Evolutionary conservation across 495 filamentous ascomycete species (phyloP), one percentile per base, ranked within the genome.

Genomic region (Penicillium pulvis): DNA sequence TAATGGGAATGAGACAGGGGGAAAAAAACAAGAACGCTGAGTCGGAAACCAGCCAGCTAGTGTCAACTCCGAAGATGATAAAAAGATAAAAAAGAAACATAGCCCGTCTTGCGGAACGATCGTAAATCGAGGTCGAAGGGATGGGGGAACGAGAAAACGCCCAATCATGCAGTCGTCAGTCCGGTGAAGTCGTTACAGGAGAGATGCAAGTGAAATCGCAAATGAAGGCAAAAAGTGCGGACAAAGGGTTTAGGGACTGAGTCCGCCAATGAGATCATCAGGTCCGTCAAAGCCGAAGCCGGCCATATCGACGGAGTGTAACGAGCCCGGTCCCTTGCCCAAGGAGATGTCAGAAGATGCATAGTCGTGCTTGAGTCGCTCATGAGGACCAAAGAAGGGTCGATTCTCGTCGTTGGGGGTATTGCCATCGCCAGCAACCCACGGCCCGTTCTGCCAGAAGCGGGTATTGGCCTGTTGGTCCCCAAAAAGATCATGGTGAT

Each of bases 231-330:
- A 60, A 62, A 55, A 43, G 42, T 54, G 46, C 20, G 47, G 43
- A 46, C 35, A 46, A 24, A 35, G n/a, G 43, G 31, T 44, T 72
- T 68, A 80, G 14, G 77, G 77, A 56, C 77, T 80, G 24, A 80
- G 62, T 30, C 62, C 75, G 47, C 56, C 64, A 48, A 66, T 57
- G 30, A 79, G 61, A 61, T 80, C 77, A 51, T 79, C 75, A 4
- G 70, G 67, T 10, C 50, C 60, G 59, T 80, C 77, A 36, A 76
- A 69, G 9, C 77, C 77, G 55, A 80, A 80, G 23, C 73, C 77
- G 51, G 77, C 77, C 75, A 80, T 80, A 31, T 80, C 77, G 52
- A 80, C 77, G 6, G 77, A 80, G 57, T 80, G 75, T 49, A 80
- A 58, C 4, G 77, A 80, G 6, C 75, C 77, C 7, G 77, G 77